Evolutionary conservation across 345 rosid genomes (phyloP).

Genomic region (Trapa bicornis): DNA sequence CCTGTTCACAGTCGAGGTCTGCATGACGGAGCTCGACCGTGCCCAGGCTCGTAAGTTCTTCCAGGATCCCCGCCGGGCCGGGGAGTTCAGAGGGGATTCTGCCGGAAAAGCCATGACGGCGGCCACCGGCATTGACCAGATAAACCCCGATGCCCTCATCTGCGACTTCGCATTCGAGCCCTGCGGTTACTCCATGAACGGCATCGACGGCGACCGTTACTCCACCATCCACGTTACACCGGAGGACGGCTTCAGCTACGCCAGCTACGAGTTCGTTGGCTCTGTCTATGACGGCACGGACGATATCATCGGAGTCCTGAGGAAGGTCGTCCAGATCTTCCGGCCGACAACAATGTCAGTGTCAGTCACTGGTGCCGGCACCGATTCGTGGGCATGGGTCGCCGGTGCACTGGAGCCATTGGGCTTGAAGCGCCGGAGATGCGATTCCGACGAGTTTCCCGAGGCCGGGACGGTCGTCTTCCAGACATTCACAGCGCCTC

Average conservation of each 20-base stretch:
- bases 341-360: constrained; percentile 60
- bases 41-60: constrained; percentile 50
- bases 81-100: constrained; percentile 32
- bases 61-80: constrained; percentile 22
- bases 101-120: constrained; percentile 75
- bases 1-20: constrained; percentile 58
- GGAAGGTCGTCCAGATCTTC: constrained; percentile 59
- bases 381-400: constrained; percentile 48
- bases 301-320: constrained; percentile 37
- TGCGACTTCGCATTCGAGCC: constrained; percentile 96
- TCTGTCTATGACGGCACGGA: constrained; percentile 43
- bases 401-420: constrained; percentile 27
- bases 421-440: constrained; percentile 68
- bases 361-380: constrained; percentile 45
- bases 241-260: constrained; percentile 91
- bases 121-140: constrained; percentile 48
- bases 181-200: constrained; percentile 98
- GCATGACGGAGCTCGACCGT: constrained; percentile 91
- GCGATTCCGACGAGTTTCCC: constrained; percentile 55
- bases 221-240: constrained; percentile 97
- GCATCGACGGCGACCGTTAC: constrained; percentile 77
- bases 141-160: constrained; percentile 52
- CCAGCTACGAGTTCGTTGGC: constrained; percentile 79
- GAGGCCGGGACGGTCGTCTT: constrained; percentile 54
- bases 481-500: constrained; percentile 60